These are phyloP conservation scores for Ceratobasidium sp. DNA, from an alignment of 1,284 basidiomycete genomes.

Conservation along the genomic window DNA sequence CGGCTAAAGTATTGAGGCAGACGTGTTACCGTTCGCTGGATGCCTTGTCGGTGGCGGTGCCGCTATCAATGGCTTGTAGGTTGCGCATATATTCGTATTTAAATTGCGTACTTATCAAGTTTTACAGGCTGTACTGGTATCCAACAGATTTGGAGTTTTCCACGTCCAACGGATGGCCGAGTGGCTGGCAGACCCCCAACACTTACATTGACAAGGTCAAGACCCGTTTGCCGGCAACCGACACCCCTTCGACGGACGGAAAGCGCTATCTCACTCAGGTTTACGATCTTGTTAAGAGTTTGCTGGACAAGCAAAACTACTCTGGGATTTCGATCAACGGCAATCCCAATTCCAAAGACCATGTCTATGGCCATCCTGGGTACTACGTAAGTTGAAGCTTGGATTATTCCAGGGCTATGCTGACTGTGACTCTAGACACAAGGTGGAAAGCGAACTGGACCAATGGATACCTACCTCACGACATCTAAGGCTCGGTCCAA, in stretches of 20 bases:
- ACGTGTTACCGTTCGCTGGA: constrained; percentile 66
- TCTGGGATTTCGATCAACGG: constrained; percentile 61
- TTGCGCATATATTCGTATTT: constrained; percentile 38
- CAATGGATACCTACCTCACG: constrained; percentile 65
- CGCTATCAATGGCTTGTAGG: constrained; percentile 67
- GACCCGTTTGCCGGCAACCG: constrained; percentile 62
- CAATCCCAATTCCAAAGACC: constrained; percentile 62
- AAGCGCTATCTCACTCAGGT: constrained; percentile 63
- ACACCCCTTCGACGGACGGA: constrained; percentile 66
- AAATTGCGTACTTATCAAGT: constrained; percentile 19
- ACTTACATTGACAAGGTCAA: constrained; percentile 59
- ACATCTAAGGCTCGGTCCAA: constrained; percentile 61
- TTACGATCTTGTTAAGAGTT: constrained; percentile 54
- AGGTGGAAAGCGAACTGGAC: constrained; percentile 63
- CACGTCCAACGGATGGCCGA: constrained; percentile 60
- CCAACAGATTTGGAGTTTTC: constrained; percentile 59
- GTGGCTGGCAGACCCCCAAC: constrained; percentile 59
- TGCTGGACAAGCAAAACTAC: constrained; percentile 60
- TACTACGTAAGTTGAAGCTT: constrained; percentile 56
- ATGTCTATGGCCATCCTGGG: constrained; percentile 63
- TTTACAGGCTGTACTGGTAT: constrained; percentile 59
- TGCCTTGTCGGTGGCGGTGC: constrained; percentile 68
- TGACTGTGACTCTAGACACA: constrained; percentile 53
- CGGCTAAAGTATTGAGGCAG: constrained; percentile 45
- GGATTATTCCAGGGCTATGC: neutral